These are phyloP conservation scores for Acer yangbiense DNA, from an alignment of 345 rosid genomes.

Conservation along the genomic window DNA sequence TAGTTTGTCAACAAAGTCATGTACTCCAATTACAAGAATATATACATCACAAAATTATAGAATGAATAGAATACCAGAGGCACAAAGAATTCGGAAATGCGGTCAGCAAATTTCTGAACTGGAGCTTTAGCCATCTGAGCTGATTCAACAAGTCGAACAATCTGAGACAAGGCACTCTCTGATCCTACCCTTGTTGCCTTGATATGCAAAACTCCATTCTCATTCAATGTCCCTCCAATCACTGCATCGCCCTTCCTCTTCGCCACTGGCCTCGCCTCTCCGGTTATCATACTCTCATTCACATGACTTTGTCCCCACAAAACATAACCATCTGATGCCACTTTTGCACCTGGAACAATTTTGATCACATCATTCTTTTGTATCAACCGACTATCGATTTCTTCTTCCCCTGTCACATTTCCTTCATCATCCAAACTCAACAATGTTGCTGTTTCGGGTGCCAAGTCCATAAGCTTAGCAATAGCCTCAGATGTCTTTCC, in stretches of 20 bases:
- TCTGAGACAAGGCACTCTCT: constrained; percentile 90
- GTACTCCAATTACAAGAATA: background rate
- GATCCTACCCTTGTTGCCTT: constrained; percentile 89
- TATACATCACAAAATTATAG: too few species aligned
- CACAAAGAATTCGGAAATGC: constrained; percentile 83
- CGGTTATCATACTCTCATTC: constrained; percentile 81
- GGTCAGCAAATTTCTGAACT: constrained; percentile 91
- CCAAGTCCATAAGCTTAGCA: constrained; percentile 88
- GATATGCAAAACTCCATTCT: constrained; percentile 80
- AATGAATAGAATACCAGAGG: constrained; percentile 52
- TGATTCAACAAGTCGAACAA: constrained; percentile 89
- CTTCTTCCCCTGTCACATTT: constrained; percentile 64
- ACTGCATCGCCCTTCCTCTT: constrained; percentile 84
- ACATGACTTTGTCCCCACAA: constrained; percentile 76
- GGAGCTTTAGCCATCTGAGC: constrained; percentile 99
- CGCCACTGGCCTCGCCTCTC: constrained; percentile 75
- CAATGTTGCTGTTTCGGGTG: constrained; percentile 75
- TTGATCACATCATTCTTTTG: constrained; percentile 85
- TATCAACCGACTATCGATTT: constrained; percentile 77
- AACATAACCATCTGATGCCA: constrained; percentile 74
- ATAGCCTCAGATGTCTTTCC: constrained; percentile 94
- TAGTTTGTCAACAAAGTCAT: background rate
- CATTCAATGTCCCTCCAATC: constrained; percentile 91
- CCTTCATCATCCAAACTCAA: constrained; percentile 62
- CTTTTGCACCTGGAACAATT: constrained; percentile 68